Percentiles rank a stretch among this genome's conserved stretches.
Conservation (phyloP, 148 eudicot genomes). For the Arbutus unedo region DNA sequence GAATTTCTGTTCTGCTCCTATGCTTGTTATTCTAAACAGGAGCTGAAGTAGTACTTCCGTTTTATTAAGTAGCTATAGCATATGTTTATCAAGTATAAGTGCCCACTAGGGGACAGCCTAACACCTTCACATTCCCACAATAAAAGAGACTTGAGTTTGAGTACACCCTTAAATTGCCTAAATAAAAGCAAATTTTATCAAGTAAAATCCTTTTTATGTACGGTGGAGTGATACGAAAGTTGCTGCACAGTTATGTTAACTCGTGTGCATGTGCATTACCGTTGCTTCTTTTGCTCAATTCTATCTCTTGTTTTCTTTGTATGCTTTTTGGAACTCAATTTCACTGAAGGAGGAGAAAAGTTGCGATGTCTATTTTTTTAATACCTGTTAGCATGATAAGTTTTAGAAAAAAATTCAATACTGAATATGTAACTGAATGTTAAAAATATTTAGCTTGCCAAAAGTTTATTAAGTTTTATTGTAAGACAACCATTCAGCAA, state of each 20-base stretch:
- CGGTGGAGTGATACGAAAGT: not conserved
- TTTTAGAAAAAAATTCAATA: too few species aligned
- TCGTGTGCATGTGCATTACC: not conserved
- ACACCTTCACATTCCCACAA: not conserved
- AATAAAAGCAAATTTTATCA: not conserved
- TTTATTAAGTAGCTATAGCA: not conserved
- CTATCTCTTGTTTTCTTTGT: slow-evolving; percentile 3
- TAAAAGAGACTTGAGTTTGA: not conserved
- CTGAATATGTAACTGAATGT: too few species aligned
- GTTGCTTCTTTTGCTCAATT: not conserved
- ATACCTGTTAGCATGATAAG: too few species aligned
- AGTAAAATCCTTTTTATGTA: slow-evolving; percentile 1
- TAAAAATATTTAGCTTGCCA: too few species aligned
- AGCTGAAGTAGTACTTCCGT: not conserved
- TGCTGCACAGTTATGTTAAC: not conserved
- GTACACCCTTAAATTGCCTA: not conserved
- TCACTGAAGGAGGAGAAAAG: not conserved
- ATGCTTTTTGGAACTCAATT: not conserved
- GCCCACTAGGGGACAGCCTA: not conserved
- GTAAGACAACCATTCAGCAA: too few species aligned
- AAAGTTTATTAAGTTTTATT: too few species aligned
- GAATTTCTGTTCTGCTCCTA: not conserved
- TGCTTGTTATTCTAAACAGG: not conserved
- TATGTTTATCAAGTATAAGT: not conserved
- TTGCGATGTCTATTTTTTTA: not conserved